A percentile compares a stretch with the other conserved stretches of the same genome.
phyloP scores from a whole-genome alignment of 1,284 basidiomycete genomes.

The Exobasidium cylindrosporum region DNA sequence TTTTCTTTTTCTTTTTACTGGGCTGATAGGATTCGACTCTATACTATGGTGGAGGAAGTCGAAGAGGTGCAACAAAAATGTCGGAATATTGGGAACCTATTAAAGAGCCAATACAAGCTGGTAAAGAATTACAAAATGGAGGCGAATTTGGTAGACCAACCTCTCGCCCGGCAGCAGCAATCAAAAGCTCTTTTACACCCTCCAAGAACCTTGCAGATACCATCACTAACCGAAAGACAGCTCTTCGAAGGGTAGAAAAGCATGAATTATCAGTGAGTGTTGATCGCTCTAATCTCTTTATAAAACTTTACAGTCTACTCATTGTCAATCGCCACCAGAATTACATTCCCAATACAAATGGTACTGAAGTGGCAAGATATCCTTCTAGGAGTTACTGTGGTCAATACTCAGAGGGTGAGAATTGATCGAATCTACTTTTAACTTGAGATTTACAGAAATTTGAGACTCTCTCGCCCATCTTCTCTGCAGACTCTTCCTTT shows the following conservation, averaged over 20 bases:
- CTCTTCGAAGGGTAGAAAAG: constrained; percentile 15
- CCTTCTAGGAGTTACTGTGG: constrained; percentile 82
- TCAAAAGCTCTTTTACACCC: constrained; percentile 8
- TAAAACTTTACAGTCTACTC: constrained; percentile 7
- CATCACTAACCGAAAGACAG: constrained; percentile 5
- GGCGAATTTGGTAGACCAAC: constrained; percentile 74
- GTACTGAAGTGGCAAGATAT: constrained; percentile 80
- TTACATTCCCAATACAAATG: constrained; percentile 78
- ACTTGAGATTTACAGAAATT: not conserved
- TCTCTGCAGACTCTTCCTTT: constrained; percentile 44
- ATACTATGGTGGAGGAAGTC: constrained; percentile 26
- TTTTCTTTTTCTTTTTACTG: no score
- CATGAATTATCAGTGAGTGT: constrained; percentile 14
- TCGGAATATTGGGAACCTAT: constrained; percentile 43
- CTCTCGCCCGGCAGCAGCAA: constrained; percentile 7
- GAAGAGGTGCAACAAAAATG: constrained; percentile 19
- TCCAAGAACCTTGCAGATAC: constrained; percentile 17
- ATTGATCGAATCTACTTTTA: no score
- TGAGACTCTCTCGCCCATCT: not conserved
- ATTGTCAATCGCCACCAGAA: not conserved
- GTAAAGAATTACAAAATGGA: constrained; percentile 68
- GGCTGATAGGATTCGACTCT: constrained; percentile 23
- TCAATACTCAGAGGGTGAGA: constrained; percentile 68
- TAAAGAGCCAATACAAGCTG: constrained; percentile 68
- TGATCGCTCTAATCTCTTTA: not conserved